Conservation (phyloP, 768 basidiomycete species). For the Tubosaeta brunneosetosa region DNA sequence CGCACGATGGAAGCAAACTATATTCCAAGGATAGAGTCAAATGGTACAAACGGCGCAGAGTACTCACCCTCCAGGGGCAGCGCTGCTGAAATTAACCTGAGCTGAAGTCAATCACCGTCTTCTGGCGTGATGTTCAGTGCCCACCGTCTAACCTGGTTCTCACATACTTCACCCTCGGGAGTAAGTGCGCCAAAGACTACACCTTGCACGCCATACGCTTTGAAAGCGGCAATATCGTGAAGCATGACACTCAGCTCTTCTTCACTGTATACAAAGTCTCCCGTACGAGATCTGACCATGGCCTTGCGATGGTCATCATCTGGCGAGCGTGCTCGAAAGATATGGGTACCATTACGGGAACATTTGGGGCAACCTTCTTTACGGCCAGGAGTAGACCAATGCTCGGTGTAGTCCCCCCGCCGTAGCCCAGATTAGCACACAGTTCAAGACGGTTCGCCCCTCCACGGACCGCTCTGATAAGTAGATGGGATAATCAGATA, state of each 20-base stretch:
- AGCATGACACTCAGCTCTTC: conserved; percentile 69
- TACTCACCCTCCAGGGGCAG: conserved; percentile 56
- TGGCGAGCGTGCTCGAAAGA: neutral
- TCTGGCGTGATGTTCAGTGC: neutral
- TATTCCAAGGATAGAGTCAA: neutral
- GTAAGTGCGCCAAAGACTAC: conserved; percentile 66
- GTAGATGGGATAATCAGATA: conserved; percentile 4
- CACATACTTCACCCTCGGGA: conserved; percentile 53
- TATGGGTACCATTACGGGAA: conserved; percentile 69
- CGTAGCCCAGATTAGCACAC: conserved; percentile 52
- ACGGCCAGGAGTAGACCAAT: conserved; percentile 65
- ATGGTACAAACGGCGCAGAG: neutral
- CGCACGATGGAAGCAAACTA: conserved; percentile 77
- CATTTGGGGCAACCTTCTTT: conserved; percentile 40
- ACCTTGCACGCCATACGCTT: conserved; percentile 51
- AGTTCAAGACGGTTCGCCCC: conserved; percentile 77
- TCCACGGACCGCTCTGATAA: conserved; percentile 57
- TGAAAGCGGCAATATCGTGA: conserved; percentile 65
- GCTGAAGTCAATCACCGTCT: neutral
- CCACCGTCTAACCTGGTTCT: conserved; percentile 49
- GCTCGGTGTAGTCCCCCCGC: conserved; percentile 81
- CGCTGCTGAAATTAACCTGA: conserved; percentile 54
- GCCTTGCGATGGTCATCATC: conserved; percentile 37
- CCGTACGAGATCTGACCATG: conserved; percentile 76
- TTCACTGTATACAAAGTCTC: conserved; percentile 72